Conservation (phyloP, 2,329 filamentous ascomycete species). For the Claviceps capensis region DNA sequence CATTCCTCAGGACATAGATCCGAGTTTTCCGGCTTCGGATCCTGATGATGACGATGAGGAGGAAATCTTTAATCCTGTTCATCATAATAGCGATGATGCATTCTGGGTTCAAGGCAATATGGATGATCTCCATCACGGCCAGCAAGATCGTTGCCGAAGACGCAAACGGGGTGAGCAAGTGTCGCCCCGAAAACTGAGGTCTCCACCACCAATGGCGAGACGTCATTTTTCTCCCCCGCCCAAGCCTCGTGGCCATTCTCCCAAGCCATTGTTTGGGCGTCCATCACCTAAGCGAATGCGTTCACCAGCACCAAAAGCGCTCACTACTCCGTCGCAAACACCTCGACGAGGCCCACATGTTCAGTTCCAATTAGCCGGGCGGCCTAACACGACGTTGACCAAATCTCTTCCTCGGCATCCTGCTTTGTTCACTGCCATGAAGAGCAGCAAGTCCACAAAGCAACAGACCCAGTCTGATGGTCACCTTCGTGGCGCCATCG, state of each 20-base stretch:
- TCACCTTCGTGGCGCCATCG: slow-evolving; percentile 83
- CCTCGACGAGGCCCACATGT: slow-evolving; percentile 26
- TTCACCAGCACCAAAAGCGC: slow-evolving; percentile 51
- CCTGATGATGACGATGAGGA: slow-evolving; percentile 75
- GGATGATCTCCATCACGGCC: slow-evolving; percentile 49
- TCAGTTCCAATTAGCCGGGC: slow-evolving; percentile 28
- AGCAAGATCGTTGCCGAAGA: slow-evolving; percentile 30
- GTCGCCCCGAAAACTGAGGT: slow-evolving; percentile 30
- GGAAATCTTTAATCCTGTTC: slow-evolving; percentile 43
- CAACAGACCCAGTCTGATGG: slow-evolving; percentile 28
- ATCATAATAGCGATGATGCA: slow-evolving; percentile 52
- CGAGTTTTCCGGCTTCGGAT: slow-evolving; percentile 91
- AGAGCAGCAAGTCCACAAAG: slow-evolving; percentile 27
- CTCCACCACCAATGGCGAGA: slow-evolving; percentile 24
- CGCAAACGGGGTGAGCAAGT: slow-evolving; percentile 37
- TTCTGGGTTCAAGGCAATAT: slow-evolving; percentile 60
- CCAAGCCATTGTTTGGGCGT: slow-evolving; percentile 42
- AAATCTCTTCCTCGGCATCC: slow-evolving; percentile 76
- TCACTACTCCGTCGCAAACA: slow-evolving; percentile 23
- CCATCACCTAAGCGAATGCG: slow-evolving; percentile 57
- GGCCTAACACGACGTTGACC: slow-evolving; percentile 60
- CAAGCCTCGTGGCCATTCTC: slow-evolving; percentile 25
- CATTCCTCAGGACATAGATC: slow-evolving; percentile 94
- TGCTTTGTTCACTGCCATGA: slow-evolving; percentile 49
- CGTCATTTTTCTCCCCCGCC: slow-evolving; percentile 19